A percentile compares a stretch with the other conserved stretches of the same genome.
These are phyloP conservation scores for Mallotus japonicus DNA, from an alignment of 441 rosid genomes.

Conservation along the genomic window DNA sequence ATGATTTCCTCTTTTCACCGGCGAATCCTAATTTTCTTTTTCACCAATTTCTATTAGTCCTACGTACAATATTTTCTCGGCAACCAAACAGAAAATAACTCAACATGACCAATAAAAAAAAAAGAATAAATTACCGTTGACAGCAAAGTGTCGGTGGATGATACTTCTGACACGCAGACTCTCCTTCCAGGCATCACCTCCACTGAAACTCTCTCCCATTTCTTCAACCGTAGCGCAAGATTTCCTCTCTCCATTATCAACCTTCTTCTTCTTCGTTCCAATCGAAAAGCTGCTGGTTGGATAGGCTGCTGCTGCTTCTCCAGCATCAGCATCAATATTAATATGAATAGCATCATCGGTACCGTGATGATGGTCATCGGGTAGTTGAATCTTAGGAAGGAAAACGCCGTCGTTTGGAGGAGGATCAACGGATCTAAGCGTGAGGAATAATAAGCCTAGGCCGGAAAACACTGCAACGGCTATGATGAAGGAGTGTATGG, in stretches of 20 bases:
- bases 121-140: conserved; percentile 42
- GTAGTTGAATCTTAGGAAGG: not conserved
- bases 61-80: not conserved
- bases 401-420: conserved; percentile 16
- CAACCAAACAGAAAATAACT: not conserved
- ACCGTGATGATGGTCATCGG: too few relatives aligned
- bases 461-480: conserved; percentile 40
- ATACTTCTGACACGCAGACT: conserved; percentile 62
- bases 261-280: not conserved
- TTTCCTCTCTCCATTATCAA: conserved; percentile 2
- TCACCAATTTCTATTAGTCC: too few relatives aligned
- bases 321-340: too few relatives aligned
- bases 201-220: conserved; percentile 68
- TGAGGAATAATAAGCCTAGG: conserved; percentile 51
- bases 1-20: too few relatives aligned
- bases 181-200: conserved; percentile 41
- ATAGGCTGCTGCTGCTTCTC: too few relatives aligned
- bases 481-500: conserved; percentile 40
- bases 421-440: conserved; percentile 58
- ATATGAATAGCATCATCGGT: too few relatives aligned
- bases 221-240: conserved; percentile 87
- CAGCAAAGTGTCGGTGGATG: conserved; percentile 55
- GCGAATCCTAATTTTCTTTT: too few relatives aligned
- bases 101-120: not conserved
- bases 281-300: not conserved